Evolutionary conservation across 2,329 filamentous ascomycete species (phyloP).

Genomic region (Ceratocystis colombiana): DNA sequence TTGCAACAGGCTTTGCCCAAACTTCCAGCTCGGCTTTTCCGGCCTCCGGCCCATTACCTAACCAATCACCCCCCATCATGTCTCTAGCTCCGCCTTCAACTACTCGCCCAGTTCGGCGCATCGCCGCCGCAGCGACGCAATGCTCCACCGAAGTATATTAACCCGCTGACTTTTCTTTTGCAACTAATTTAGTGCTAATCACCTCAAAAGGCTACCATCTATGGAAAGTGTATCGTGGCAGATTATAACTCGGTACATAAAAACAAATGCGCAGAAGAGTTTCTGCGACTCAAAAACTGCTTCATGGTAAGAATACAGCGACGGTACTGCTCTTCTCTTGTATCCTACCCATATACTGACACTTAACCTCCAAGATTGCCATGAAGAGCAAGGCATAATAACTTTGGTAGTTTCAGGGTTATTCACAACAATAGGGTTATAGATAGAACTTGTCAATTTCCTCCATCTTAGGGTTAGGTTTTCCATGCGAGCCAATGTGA

Average conservation of each 20-base stretch:
- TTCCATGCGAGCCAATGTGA: no score
- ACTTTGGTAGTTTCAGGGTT: neutral
- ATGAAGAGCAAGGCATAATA: conserved; percentile 16
- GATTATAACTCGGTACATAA: conserved; percentile 88
- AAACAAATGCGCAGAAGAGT: conserved; percentile 80
- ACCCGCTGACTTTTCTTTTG: neutral
- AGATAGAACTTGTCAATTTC: neutral
- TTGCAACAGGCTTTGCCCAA: no score
- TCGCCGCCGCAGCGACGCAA: conserved; percentile 45
- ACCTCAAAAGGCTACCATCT: conserved; percentile 58
- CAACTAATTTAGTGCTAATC: neutral
- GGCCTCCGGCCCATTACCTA: neutral
- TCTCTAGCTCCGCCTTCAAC: conserved; percentile 27
- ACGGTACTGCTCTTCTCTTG: neutral
- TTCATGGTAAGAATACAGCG: conserved; percentile 51
- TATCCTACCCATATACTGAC: neutral
- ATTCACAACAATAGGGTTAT: neutral
- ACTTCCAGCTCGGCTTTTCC: neutral
- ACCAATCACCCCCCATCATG: conserved; percentile 2
- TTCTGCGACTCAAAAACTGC: conserved; percentile 76
- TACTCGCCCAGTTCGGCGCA: conserved; percentile 44
- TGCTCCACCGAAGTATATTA: conserved; percentile 45
- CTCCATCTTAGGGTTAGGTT: no score
- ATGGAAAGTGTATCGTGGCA: conserved; percentile 81
- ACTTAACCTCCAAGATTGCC: neutral